Evolutionary conservation across 108 stramenopile species (phyloP).

Genomic region (Licmophora abbreviata): DNA sequence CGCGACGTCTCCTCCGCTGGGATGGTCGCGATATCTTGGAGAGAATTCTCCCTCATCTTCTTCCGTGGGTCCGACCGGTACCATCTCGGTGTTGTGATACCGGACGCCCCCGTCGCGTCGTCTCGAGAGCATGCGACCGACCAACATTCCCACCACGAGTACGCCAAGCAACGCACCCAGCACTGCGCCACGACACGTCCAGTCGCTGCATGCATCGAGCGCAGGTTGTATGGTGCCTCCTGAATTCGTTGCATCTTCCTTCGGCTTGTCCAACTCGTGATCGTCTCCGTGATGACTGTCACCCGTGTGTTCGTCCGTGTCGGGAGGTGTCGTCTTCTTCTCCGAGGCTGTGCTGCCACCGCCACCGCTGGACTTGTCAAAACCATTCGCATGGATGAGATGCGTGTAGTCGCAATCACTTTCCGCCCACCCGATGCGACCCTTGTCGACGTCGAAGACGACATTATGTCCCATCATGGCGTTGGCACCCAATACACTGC

Average conservation of each 20-base stretch:
- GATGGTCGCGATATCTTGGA: neutral
- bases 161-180: neutral
- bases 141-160: neutral
- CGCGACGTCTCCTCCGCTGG: neutral
- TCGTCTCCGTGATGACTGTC: neutral
- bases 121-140: neutral
- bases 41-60: neutral
- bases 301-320: neutral
- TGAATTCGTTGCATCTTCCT: neutral
- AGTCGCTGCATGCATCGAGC: neutral
- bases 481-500: conserved; percentile 91
- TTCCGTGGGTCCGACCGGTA: neutral
- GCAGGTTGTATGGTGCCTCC: neutral
- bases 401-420: conserved; percentile 14
- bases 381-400: conserved; percentile 5
- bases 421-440: conserved; percentile 16
- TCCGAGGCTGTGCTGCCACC: neutral
- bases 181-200: neutral
- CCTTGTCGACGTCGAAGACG: conserved; percentile 58
- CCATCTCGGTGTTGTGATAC: neutral
- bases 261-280: neutral
- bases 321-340: neutral
- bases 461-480: conserved; percentile 94
- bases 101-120: neutral
- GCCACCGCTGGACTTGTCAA: neutral